A percentile compares a stretch with the other conserved stretches of the same genome.
Evolutionary conservation across 805 yeast genomes (phyloP).

Genomic region (Yarrowia sp.): DNA sequence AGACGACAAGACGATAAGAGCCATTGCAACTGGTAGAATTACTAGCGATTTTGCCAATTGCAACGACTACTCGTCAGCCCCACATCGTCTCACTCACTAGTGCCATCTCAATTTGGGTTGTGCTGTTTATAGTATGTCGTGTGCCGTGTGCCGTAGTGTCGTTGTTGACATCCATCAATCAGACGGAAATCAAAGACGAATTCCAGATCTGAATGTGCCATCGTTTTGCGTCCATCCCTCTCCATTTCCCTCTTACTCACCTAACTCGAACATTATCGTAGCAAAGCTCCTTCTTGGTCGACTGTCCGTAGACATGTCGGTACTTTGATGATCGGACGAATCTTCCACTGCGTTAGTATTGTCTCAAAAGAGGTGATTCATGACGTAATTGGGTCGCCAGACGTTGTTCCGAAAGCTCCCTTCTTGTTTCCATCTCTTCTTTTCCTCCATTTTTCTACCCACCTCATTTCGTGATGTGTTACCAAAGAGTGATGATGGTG

Average conservation of each 20-base stretch:
- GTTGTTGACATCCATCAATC: not conserved
- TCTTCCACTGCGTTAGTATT: constrained; percentile 52
- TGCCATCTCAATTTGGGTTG: not conserved
- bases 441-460: not conserved
- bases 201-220: too few relatives aligned
- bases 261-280: constrained; percentile 65
- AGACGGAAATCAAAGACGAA: too few relatives aligned
- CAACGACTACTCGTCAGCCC: too few relatives aligned
- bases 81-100: too few relatives aligned
- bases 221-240: not conserved
- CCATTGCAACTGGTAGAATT: too few relatives aligned
- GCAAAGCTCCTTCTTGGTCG: constrained; percentile 71
- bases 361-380: too few relatives aligned
- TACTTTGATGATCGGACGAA: constrained; percentile 96
- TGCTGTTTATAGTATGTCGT: constrained; percentile 15
- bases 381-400: too few relatives aligned
- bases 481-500: constrained; percentile 33
- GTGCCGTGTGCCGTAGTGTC: constrained; percentile 7
- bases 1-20: too few relatives aligned
- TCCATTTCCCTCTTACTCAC: constrained; percentile 2
- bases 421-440: too few relatives aligned
- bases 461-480: constrained; percentile 38
- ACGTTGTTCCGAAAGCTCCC: too few relatives aligned
- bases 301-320: constrained; percentile 95
- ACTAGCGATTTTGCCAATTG: too few relatives aligned